Evolutionary conservation across 352 stramenopile genomes (phyloP), one percentile per base, ranked within the genome.

Genomic region (Globisporangium recalcitrans): DNA sequence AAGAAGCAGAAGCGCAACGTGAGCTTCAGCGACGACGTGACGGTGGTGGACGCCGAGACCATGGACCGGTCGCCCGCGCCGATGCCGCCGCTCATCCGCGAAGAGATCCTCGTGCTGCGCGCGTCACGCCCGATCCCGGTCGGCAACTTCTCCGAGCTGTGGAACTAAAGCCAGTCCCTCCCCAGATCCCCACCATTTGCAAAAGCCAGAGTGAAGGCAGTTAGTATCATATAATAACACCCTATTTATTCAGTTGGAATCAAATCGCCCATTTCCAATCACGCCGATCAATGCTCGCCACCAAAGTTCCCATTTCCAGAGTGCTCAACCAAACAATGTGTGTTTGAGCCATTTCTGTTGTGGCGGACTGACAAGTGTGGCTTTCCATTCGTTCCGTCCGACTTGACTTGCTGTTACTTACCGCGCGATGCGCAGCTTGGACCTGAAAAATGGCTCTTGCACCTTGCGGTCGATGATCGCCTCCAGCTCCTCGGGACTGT

Each of bases 111-210:
- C 49, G 74, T 91, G 67, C 73, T 93, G 31, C 81, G 84, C 14
- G 81, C 84, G 4, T 89, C 78, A 49, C 80, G 84, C 1, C 69
- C 80, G 27, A 93, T 93, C 55, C 84, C 84, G 29, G 63, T 78
- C 29, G 70, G 78, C 56, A 93, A 93, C 73, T 89, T 87, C 54
- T 91, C 84, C 24, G 78, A 90, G 69, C 87, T 91, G 60, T 93
- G 83, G 83, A 85, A 82, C 68, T 78, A 49, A 66, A 51, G 54
- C 34, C 44, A 54, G 22, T 31, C 5, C 3, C 47, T 38, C 19
- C 38, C 8, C 52, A 58, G n/a, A 48, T 4, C 11, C 26, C 13
- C 27, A 9, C 22, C 22, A 24, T 22, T 13, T 54, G 21, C 26
- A 46, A 46, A 21, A 46, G 38, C 38, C 38, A 21, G 2, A 46